Percentiles rank a stretch among this genome's conserved stretches.
These are phyloP conservation scores for Exophiala oligosperma DNA, from an alignment of 2,329 filamentous ascomycete genomes.

Conservation along the genomic window DNA sequence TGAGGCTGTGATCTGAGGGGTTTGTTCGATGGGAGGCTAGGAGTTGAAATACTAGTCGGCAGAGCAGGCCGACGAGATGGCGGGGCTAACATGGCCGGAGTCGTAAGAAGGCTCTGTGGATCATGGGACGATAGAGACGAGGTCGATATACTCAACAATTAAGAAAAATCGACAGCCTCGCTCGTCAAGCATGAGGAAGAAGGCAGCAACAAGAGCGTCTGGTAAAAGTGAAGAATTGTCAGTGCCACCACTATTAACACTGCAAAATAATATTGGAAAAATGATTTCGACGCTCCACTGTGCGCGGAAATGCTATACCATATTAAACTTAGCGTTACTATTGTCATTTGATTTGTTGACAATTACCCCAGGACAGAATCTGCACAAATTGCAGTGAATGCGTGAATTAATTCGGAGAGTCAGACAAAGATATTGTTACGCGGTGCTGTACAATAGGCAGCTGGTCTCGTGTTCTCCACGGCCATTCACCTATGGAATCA, in stretches of 20 bases:
- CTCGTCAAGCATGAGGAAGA: not conserved
- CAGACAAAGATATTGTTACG: too few species aligned
- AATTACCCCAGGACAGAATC: too few species aligned
- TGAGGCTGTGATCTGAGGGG: conserved; percentile 9
- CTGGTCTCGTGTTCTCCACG: not conserved
- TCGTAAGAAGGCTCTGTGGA: conserved; percentile 1
- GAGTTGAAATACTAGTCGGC: conserved; percentile 18
- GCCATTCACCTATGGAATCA: not conserved
- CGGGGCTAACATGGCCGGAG: conserved; percentile 25
- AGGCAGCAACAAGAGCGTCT: not conserved
- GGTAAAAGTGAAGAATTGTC: not conserved
- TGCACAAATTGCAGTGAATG: too few species aligned
- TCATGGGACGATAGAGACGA: conserved; percentile 7
- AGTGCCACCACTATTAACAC: not conserved
- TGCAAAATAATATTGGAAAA: conserved; percentile 18
- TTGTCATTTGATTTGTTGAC: not conserved
- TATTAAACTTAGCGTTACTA: not conserved
- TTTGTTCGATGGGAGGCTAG: conserved; percentile 12
- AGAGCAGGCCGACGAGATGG: conserved; percentile 23
- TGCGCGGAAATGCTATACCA: conserved; percentile 19
- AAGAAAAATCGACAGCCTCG: not conserved
- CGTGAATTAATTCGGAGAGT: too few species aligned
- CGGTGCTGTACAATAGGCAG: too few species aligned
- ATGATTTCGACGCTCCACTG: conserved; percentile 6
- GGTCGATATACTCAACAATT: not conserved